These are phyloP conservation scores for Epithele typhae DNA, from an alignment of 768 basidiomycete genomes.

Conservation along the genomic window DNA sequence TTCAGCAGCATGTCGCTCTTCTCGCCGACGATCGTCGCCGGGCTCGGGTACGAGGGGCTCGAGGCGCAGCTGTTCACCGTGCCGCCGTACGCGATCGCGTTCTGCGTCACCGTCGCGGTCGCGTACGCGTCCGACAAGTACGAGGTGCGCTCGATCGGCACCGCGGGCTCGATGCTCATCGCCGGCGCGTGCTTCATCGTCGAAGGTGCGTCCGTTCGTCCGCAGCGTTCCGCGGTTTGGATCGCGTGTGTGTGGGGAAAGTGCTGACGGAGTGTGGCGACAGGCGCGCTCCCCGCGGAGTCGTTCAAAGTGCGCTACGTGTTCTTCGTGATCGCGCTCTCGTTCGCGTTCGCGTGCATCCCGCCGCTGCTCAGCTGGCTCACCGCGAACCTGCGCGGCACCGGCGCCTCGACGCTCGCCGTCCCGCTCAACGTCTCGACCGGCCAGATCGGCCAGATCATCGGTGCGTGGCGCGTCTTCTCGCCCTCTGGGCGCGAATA, in stretches of 20 bases:
- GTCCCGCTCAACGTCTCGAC: constrained; percentile 32
- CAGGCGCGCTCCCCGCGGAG: constrained; percentile 21
- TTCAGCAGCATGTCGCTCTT: constrained; percentile 49
- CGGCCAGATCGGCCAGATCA: constrained; percentile 33
- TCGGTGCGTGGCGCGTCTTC: constrained; percentile 14
- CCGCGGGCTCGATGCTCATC: constrained; percentile 14
- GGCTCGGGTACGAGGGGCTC: constrained; percentile 53
- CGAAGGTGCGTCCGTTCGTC: constrained; percentile 11
- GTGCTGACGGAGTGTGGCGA: no score
- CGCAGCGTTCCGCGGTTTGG: no score
- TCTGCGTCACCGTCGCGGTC: constrained; percentile 20
- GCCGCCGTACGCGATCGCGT: constrained; percentile 38
- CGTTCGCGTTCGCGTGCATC: constrained; percentile 30
- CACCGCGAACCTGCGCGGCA: constrained; percentile 30
- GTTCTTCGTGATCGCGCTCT: constrained; percentile 28
- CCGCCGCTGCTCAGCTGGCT: constrained; percentile 35
- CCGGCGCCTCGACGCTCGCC: constrained; percentile 28
- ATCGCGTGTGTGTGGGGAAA: no score
- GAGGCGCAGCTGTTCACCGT: constrained; percentile 62
- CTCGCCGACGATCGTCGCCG: constrained; percentile 65
- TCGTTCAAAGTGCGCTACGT: constrained; percentile 29
- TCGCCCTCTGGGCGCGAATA: no score
- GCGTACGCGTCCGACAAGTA: constrained; percentile 19
- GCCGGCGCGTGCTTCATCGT: constrained; percentile 18
- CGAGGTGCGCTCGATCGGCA: constrained; percentile 15